These are phyloP conservation scores for Stemphylium vesicarium DNA, from an alignment of 2,329 filamentous ascomycete genomes.

Conservation along the genomic window DNA sequence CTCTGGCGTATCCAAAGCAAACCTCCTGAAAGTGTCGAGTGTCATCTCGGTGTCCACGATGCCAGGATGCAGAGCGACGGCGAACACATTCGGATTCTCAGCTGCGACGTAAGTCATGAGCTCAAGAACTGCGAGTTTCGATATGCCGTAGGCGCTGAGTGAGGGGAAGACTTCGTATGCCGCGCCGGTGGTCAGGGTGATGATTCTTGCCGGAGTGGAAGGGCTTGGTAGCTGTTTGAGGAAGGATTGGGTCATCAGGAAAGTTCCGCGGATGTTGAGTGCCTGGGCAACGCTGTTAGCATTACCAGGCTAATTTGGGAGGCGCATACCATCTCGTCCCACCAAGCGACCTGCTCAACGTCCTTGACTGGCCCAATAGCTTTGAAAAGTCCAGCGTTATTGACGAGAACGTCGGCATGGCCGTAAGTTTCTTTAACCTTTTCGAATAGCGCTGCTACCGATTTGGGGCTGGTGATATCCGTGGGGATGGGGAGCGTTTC, in stretches of 20 bases:
- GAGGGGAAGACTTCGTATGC: conserved; percentile 21
- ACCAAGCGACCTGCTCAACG: conserved; percentile 27
- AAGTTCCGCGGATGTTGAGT: conserved; percentile 44
- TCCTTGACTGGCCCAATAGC: conserved; percentile 22
- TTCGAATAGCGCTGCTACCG: conserved; percentile 29
- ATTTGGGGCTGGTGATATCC: conserved; percentile 38
- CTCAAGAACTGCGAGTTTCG: conserved; percentile 26
- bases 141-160: conserved; percentile 24
- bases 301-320: background rate
- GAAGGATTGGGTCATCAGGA: conserved; percentile 43
- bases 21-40: conserved; percentile 15
- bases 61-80: conserved; percentile 27
- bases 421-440: conserved; percentile 28
- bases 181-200: conserved; percentile 23
- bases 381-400: conserved; percentile 23
- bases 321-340: conserved; percentile 27
- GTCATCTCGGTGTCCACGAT: conserved; percentile 23
- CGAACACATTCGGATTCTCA: conserved; percentile 29
- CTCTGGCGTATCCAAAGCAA: conserved; percentile 33
- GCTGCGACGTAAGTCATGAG: conserved; percentile 27
- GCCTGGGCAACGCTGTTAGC: conserved; percentile 27
- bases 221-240: conserved; percentile 28
- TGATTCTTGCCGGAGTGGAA: conserved; percentile 30
- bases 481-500: conserved; percentile 38
- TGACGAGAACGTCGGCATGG: conserved; percentile 27